Conservation (phyloP, 129 eudicot genomes). For the Pseudognaphalium luteoalbum region DNA sequence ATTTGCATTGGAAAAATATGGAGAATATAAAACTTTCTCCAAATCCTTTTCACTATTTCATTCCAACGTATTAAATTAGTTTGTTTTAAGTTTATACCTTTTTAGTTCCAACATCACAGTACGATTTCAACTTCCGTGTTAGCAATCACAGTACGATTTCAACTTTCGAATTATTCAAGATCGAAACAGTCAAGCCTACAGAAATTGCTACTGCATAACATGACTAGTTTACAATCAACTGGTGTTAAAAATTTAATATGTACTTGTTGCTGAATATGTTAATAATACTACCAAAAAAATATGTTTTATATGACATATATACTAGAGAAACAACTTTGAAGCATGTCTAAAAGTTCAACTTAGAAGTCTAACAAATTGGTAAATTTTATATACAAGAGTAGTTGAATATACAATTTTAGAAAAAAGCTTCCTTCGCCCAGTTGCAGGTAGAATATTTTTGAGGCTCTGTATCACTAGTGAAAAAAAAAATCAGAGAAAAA, state of each 20-base stretch:
- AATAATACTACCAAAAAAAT: not conserved
- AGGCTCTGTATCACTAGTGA: not conserved
- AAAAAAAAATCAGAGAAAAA: not conserved
- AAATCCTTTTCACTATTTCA: too few relatives aligned
- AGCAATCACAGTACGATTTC: too few relatives aligned
- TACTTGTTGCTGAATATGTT: not conserved
- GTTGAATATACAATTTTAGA: constrained; percentile 16
- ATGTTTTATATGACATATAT: not conserved
- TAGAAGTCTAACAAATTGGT: not conserved
- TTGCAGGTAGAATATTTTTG: constrained; percentile 12
- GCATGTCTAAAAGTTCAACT: not conserved
- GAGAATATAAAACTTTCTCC: too few relatives aligned
- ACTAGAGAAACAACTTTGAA: not conserved
- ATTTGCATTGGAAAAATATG: too few relatives aligned
- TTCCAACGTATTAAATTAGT: too few relatives aligned
- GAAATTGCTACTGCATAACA: not conserved
- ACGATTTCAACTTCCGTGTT: too few relatives aligned
- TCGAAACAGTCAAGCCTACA: too few relatives aligned
- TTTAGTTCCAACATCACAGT: too few relatives aligned
- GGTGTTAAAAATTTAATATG: not conserved
- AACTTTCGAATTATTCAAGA: too few relatives aligned
- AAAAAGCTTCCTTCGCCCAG: not conserved
- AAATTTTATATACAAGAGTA: constrained; percentile 18
- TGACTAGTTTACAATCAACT: too few relatives aligned
- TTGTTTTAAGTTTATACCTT: too few relatives aligned